Percentiles rank a stretch among this genome's conserved stretches.
Conservation (phyloP, 768 basidiomycete genomes). For the Pisolithus microcarpus region DNA sequence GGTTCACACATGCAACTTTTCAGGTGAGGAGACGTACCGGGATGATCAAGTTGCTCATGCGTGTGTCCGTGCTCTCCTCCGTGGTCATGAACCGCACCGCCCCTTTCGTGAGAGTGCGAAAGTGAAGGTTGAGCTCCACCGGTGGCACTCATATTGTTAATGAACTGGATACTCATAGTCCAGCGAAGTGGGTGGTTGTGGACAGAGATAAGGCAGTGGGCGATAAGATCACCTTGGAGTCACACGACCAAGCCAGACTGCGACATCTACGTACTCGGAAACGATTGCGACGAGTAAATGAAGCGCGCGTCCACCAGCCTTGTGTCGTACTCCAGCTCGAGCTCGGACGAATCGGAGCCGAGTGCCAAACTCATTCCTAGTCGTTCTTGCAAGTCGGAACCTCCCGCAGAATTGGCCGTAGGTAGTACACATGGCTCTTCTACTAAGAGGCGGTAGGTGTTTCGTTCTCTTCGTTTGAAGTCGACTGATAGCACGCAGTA, state of each 20-base stretch:
- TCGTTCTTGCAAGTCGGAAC: neutral
- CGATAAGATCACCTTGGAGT: no score
- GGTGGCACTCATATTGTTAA: conserved; percentile 51
- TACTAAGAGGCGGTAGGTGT: conserved; percentile 37
- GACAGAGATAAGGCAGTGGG: conserved; percentile 10
- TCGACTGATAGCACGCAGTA: conserved; percentile 33
- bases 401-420: neutral
- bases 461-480: neutral
- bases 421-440: conserved; percentile 8
- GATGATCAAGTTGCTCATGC: conserved; percentile 86
- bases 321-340: conserved; percentile 47
- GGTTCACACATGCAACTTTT: neutral
- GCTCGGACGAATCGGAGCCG: conserved; percentile 30
- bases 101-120: conserved; percentile 47
- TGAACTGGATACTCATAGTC: conserved; percentile 64
- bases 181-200: neutral
- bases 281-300: conserved; percentile 9
- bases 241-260: neutral
- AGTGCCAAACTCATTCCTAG: neutral
- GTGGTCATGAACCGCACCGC: conserved; percentile 41
- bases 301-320: conserved; percentile 24
- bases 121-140: conserved; percentile 28
- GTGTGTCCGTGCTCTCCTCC: conserved; percentile 87
- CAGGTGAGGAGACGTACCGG: conserved; percentile 44
- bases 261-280: neutral